Percentiles rank a stretch among this genome's conserved stretches.
These are phyloP conservation scores for Wickerhamiella australiensis DNA, from an alignment of 805 yeast species.

Conservation along the genomic window DNA sequence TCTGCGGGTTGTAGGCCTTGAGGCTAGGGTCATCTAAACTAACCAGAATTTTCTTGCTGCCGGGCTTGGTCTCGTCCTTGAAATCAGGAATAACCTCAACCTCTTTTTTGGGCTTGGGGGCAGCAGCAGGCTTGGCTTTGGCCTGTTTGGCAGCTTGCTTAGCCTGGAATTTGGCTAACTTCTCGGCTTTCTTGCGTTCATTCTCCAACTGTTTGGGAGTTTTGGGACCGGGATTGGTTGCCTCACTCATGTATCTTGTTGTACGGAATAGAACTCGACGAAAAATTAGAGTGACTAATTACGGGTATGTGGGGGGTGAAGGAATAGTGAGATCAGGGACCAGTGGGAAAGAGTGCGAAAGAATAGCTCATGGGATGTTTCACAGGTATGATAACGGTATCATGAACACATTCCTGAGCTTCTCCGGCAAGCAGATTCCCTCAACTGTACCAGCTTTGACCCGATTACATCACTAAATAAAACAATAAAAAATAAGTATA, in stretches of 20 bases:
- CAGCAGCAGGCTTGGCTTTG: conserved; percentile 28
- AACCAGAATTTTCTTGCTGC: conserved; percentile 83
- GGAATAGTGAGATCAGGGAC: no score
- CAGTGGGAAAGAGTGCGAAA: no score
- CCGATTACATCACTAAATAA: no score
- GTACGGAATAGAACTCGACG: conserved; percentile 7
- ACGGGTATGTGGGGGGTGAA: neutral
- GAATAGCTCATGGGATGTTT: no score
- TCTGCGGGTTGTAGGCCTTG: conserved; percentile 84
- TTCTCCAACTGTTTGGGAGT: conserved; percentile 75
- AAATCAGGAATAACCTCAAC: conserved; percentile 74
- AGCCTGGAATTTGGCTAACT: conserved; percentile 76
- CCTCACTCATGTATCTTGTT: conserved; percentile 9
- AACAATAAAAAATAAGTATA: no score
- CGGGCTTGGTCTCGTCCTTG: conserved; percentile 69
- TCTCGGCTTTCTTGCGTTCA: conserved; percentile 79
- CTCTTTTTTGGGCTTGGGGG: conserved; percentile 48
- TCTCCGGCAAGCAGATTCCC: no score
- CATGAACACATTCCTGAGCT: no score
- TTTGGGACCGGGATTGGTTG: conserved; percentile 33
- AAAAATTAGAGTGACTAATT: conserved; percentile 11
- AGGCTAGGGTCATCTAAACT: conserved; percentile 84
- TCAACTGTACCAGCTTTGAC: no score
- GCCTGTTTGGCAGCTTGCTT: conserved; percentile 51
- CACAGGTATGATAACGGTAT: no score